Percentiles rank a stretch among this genome's conserved stretches.
Conservation (phyloP, 345 rosid species). For the Geranium brycei region DNA sequence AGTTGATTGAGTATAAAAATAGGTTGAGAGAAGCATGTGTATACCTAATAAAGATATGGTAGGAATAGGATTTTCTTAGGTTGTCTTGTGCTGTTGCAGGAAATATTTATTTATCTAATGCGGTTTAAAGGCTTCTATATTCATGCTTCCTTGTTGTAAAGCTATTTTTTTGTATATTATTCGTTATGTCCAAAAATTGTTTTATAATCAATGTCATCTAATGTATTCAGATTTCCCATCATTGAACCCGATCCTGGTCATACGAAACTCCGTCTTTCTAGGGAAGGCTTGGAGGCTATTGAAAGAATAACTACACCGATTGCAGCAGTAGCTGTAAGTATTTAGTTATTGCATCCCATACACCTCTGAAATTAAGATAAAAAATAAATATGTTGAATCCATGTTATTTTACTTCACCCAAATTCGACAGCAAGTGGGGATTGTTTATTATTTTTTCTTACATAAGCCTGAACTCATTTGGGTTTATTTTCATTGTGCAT, state of each 20-base stretch:
- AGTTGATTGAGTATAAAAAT: too few relatives aligned
- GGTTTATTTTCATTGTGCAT: too few relatives aligned
- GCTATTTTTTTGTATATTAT: background rate
- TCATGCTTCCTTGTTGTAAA: background rate
- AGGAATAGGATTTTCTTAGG: too few relatives aligned
- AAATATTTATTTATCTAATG: too few relatives aligned
- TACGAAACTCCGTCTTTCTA: constrained; percentile 86
- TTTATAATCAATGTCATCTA: background rate
- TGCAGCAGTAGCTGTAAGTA: constrained; percentile 88
- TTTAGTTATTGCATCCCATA: constrained; percentile 2
- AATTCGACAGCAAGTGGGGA: background rate
- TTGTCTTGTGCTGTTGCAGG: background rate
- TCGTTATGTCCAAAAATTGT: background rate
- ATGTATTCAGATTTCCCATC: constrained; percentile 57
- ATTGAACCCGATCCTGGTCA: constrained; percentile 95
- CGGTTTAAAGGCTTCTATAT: background rate
- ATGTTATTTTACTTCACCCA: background rate
- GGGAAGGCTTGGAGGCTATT: constrained; percentile 84
- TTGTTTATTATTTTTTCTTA: background rate
- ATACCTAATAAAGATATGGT: too few relatives aligned
- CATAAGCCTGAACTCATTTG: background rate
- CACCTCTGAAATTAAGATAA: background rate
- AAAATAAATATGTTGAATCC: background rate
- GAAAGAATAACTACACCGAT: constrained; percentile 73
- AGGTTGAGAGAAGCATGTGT: too few relatives aligned